Percentiles rank a stretch among this genome's conserved stretches.
phyloP scores from a whole-genome alignment of 2,329 filamentous ascomycete species.

The Penicillium glabrum region DNA sequence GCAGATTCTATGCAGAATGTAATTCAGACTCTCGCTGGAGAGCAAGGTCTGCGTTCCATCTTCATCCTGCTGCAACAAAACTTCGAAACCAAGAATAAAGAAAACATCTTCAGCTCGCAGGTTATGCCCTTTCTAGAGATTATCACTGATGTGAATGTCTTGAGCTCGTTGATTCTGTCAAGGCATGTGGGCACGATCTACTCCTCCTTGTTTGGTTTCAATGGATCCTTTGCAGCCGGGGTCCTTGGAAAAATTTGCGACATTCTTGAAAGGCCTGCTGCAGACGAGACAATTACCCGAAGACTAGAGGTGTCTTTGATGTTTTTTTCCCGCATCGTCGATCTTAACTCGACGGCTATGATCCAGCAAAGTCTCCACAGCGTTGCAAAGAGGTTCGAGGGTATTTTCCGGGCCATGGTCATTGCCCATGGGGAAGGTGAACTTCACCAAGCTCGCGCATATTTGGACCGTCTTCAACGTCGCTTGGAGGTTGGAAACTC shows the following conservation, averaged over 20 bases:
- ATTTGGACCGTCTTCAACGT: not conserved
- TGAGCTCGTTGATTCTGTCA: not conserved
- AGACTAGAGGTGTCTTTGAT: not conserved
- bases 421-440: not conserved
- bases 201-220: not conserved
- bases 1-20: not conserved
- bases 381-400: not conserved
- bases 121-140: not conserved
- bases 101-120: not conserved
- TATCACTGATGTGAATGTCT: not conserved
- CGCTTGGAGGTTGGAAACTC: not conserved
- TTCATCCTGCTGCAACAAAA: not conserved
- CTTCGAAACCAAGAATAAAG: not conserved
- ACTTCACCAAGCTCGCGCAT: not conserved
- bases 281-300: not conserved
- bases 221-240: not conserved
- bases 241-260: not conserved
- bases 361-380: not conserved
- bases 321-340: not conserved
- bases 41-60: not conserved
- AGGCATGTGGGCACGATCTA: not conserved
- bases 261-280: not conserved
- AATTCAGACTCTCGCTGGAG: not conserved
- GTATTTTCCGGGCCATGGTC: not conserved
- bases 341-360: not conserved